Conservation (phyloP, 768 basidiomycete genomes). For the Leccinum longicurvipes region DNA sequence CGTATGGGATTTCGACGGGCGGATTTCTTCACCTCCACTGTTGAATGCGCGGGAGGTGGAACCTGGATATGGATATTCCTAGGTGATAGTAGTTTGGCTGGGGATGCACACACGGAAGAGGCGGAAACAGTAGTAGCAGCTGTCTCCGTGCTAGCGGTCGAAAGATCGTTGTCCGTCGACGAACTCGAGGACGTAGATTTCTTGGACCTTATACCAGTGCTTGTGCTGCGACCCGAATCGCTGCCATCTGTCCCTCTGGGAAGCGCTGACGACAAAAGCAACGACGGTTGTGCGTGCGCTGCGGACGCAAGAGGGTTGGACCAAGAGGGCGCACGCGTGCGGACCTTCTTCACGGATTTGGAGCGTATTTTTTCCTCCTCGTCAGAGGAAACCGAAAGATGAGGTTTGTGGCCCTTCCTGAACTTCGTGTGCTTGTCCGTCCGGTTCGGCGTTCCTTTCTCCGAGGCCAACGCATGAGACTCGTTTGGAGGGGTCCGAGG, state of each 20-base stretch:
- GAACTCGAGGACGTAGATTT: slow-evolving; percentile 26
- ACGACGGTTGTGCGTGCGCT: slow-evolving; percentile 16
- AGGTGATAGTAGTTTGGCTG: slow-evolving; percentile 20
- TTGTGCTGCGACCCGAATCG: slow-evolving; percentile 18
- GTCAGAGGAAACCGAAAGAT: slow-evolving; percentile 61
- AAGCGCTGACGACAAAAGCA: slow-evolving; percentile 23
- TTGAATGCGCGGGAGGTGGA: slow-evolving; percentile 15
- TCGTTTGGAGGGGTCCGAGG: slow-evolving; percentile 29
- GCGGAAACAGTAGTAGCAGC: slow-evolving; percentile 27
- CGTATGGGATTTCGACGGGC: slow-evolving; percentile 45
- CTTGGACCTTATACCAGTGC: slow-evolving; percentile 21
- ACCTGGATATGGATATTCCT: slow-evolving; percentile 21
- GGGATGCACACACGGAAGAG: slow-evolving; percentile 16
- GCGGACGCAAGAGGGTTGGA: slow-evolving; percentile 25
- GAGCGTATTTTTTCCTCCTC: slow-evolving; percentile 70
- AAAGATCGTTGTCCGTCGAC: slow-evolving; percentile 34
- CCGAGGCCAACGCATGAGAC: not conserved
- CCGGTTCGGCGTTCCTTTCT: slow-evolving; percentile 21
- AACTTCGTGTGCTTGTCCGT: slow-evolving; percentile 13
- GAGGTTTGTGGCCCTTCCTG: slow-evolving; percentile 36
- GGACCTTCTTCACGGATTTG: slow-evolving; percentile 59
- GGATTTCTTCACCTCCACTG: slow-evolving; percentile 28
- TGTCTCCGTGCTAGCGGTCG: slow-evolving; percentile 31
- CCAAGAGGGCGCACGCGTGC: slow-evolving; percentile 36
- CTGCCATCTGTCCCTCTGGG: slow-evolving; percentile 9